These are phyloP conservation scores for Dactylis glomerata DNA, from an alignment of 176 grass and related monocot genomes.

Conservation along the genomic window DNA sequence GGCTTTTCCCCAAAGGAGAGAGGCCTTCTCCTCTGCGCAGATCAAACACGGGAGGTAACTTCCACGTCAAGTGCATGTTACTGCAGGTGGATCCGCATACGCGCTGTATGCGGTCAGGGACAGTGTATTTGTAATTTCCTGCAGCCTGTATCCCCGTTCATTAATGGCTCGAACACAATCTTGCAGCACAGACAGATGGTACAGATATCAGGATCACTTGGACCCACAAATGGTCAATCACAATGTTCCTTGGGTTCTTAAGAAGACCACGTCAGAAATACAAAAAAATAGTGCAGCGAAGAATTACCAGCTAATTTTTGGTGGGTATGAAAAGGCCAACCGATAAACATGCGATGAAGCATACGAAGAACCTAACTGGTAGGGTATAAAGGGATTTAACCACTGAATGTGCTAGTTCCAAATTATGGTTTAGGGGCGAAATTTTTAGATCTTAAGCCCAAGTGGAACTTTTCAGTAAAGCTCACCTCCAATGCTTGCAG, in stretches of 20 bases:
- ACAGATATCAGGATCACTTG: too few species aligned
- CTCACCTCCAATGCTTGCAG: slow-evolving; percentile 81
- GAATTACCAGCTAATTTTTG: slow-evolving; percentile 3
- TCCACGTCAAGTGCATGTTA: too few species aligned
- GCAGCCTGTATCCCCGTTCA: too few species aligned
- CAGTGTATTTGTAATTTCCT: too few species aligned
- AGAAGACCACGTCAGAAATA: not conserved
- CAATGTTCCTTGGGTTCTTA: not conserved
- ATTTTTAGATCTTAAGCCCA: not conserved
- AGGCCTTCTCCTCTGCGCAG: too few species aligned
- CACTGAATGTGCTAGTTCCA: not conserved
- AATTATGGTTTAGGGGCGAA: not conserved
- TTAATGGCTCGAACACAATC: too few species aligned
- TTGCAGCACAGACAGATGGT: too few species aligned
- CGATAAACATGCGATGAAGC: not conserved
- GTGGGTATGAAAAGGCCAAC: not conserved
- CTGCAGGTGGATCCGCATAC: too few species aligned
- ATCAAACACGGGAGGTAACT: too few species aligned
- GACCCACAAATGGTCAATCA: not conserved
- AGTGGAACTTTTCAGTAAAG: slow-evolving; percentile 15
- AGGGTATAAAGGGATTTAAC: not conserved
- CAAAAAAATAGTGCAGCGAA: not conserved
- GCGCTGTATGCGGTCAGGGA: too few species aligned
- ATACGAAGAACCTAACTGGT: not conserved
- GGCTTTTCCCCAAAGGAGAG: too few species aligned